A percentile compares a stretch with the other conserved stretches of the same genome.
Evolutionary conservation across 139 green algal species (phyloP).

Genomic region (Coccomyxa sp.): DNA sequence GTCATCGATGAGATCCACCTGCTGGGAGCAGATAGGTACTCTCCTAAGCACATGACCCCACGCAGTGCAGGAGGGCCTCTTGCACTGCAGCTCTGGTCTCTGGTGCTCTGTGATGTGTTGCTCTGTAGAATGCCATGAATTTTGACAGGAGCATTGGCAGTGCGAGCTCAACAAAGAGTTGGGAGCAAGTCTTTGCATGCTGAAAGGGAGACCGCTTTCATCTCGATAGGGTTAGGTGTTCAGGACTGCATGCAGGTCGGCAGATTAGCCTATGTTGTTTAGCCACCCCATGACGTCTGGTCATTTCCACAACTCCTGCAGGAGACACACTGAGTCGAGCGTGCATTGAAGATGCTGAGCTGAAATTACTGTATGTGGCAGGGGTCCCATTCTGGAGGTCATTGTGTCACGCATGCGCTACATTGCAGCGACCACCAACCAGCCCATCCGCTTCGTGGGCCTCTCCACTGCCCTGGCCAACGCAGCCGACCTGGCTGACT

Average conservation of each 20-base stretch:
- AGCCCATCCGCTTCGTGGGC: slow-evolving; percentile 83
- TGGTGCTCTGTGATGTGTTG: background rate
- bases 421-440: slow-evolving; percentile 62
- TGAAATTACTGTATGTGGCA: slow-evolving; percentile 2
- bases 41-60: no score
- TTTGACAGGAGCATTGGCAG: no score
- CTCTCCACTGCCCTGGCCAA: slow-evolving; percentile 96
- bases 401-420: slow-evolving; percentile 89
- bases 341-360: no score
- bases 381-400: slow-evolving; percentile 94
- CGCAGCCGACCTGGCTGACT: slow-evolving; percentile 90
- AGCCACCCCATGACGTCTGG: no score
- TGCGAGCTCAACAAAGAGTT: no score
- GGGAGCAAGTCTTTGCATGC: no score
- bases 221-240: background rate
- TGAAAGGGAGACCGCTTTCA: no score
- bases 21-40: slow-evolving; percentile 77
- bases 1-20: slow-evolving; percentile 99
- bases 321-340: no score
- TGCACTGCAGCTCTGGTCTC: background rate
- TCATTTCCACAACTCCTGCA: no score
- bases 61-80: background rate
- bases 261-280: background rate
- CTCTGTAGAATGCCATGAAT: no score
- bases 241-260: background rate